Base-by-base conservation (phyloP, 177 flowering plant genomes). In the Telopea speciosissima region DNA sequence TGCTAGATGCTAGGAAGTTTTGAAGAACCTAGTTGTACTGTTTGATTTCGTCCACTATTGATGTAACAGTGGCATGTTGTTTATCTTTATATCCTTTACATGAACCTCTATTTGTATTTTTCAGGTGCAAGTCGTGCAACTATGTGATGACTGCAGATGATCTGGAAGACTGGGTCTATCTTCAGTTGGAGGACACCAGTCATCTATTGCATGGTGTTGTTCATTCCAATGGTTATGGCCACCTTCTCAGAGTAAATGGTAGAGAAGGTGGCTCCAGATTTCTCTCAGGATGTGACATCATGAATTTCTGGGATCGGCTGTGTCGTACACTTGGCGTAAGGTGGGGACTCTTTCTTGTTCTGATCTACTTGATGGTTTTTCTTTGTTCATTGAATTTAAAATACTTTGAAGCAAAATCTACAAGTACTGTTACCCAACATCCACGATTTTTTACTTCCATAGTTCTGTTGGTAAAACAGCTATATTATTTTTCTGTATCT, bases 261-360 rank as follows among this genome's bases (percentile, higher is more conserved):
- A 81, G 82, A 63, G 97, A 90, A 82, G 97, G 97, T 52, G 97
- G 99, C 23, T 92, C 97, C 0, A 85, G 79, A 80, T 42, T 81
- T 60, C 89, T 94, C 22, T 86, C 93, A 3, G 99, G 99, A 40
- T 74, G 80, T 68, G 81, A 89, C 66, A 88, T 94, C 59, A 92
- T 94, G 99, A 83, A 86, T 75, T 92, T 94, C 68, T 92, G 97
- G 97, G 97, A 92, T 72, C 81, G 99, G 14, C 81, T 94, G 1
- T 94, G 99, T 75, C 79, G 65, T 74, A 49, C 75, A 12, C 90
- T 94, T 58, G 80, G 81, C 36, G 93, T 87, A 82, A 94, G 98
- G 98, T 93, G 72, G 79, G 89, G 59, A 19, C 31, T 76, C 54
- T 49, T 60, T 10, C 13, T 49, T 49, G 8, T 19, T 12, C 19